These are phyloP conservation scores for Antrodiella citrinella DNA, from an alignment of 768 basidiomycete genomes.

Conservation along the genomic window DNA sequence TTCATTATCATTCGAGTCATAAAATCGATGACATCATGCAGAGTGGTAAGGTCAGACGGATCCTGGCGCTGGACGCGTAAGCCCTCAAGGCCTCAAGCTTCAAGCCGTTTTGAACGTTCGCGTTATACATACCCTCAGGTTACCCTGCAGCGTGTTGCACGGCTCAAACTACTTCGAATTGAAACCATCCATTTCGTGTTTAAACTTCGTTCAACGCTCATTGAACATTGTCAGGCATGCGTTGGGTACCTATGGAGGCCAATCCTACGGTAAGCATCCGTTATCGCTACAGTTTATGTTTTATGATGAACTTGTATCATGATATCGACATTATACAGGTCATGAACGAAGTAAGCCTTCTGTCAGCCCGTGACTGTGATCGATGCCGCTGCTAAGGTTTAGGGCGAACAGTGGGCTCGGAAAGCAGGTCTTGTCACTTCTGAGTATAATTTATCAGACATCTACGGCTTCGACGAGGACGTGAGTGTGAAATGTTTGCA, in stretches of 20 bases:
- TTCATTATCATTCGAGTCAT: too few species aligned
- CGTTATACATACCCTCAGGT: neutral
- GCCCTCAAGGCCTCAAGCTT: neutral
- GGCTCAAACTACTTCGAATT: neutral
- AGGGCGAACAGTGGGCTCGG: slow-evolving; percentile 74
- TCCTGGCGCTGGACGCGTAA: neutral
- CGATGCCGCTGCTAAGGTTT: too few species aligned
- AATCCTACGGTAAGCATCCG: slow-evolving; percentile 51
- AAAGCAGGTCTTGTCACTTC: slow-evolving; percentile 52
- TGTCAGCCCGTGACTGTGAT: too few species aligned
- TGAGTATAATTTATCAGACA: slow-evolving; percentile 51
- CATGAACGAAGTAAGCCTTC: slow-evolving; percentile 34
- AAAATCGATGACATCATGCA: too few species aligned
- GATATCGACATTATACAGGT: slow-evolving; percentile 26
- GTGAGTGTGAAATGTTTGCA: too few species aligned
- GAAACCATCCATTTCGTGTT: neutral
- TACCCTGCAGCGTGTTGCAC: too few species aligned
- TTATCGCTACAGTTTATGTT: too few species aligned
- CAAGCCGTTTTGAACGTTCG: neutral
- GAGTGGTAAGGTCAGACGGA: too few species aligned
- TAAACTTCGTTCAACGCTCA: too few species aligned
- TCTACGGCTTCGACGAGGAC: slow-evolving; percentile 66
- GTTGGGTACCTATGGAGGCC: slow-evolving; percentile 77
- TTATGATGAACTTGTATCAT: too few species aligned
- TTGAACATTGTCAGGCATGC: slow-evolving; percentile 5